Evolutionary conservation across 192 early-diverging fungal species (phyloP).

Genomic region (Funneliformis mosseae): DNA sequence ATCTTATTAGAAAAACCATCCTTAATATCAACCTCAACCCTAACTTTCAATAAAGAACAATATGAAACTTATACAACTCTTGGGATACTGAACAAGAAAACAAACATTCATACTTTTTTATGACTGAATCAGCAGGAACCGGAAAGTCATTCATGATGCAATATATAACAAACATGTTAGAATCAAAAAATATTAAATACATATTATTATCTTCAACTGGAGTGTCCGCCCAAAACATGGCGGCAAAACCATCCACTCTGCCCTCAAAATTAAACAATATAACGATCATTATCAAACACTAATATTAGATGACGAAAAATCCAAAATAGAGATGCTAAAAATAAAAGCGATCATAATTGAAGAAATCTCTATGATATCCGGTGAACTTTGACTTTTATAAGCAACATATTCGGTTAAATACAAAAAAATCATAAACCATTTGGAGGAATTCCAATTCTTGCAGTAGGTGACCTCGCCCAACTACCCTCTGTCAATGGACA

Average conservation of each 20-base stretch:
- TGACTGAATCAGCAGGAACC: slow-evolving; percentile 3
- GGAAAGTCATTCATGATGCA: slow-evolving; percentile 1
- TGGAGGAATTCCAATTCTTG: not conserved
- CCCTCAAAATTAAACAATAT: not conserved
- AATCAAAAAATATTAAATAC: not conserved
- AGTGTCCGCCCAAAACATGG: slow-evolving; percentile 1
- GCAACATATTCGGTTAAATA: too few relatives aligned
- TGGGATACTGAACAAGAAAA: not conserved
- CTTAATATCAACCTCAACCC: too few relatives aligned
- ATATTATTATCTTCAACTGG: not conserved
- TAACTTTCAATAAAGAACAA: not conserved
- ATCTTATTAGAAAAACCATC: too few relatives aligned
- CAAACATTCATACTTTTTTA: slow-evolving; percentile 1
- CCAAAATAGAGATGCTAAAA: not conserved
- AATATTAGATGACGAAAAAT: too few relatives aligned
- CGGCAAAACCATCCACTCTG: slow-evolving; percentile 7
- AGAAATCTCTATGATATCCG: slow-evolving; percentile 3
- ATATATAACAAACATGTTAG: not conserved
- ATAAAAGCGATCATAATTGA: not conserved
- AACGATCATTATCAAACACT: not conserved
- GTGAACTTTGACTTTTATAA: not conserved
- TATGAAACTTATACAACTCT: not conserved
- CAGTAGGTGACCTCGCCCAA: not conserved
- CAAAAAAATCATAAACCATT: not conserved
- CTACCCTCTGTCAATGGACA: not conserved